Percentiles rank a stretch among this genome's conserved stretches.
phyloP scores from a whole-genome alignment of 768 basidiomycete species.

The Daedaleopsis nitida region DNA sequence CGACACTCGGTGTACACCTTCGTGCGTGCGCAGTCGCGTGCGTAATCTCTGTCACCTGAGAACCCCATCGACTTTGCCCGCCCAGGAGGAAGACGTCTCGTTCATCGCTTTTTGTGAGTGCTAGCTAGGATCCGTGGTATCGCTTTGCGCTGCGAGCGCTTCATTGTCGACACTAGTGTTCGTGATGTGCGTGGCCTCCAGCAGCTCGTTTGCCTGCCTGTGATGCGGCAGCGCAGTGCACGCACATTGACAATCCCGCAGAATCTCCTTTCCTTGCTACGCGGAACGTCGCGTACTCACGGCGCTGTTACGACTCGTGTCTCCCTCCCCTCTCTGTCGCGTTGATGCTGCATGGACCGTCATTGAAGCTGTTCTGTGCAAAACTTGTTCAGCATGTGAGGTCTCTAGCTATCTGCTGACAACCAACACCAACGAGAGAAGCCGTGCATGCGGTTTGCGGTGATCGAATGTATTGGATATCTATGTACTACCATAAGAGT shows the following conservation, averaged over 20 bases:
- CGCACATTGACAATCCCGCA: too few species aligned
- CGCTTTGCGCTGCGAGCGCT: background rate
- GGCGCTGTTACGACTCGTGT: background rate
- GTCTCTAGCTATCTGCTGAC: too few species aligned
- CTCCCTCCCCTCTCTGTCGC: background rate
- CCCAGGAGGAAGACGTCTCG: background rate
- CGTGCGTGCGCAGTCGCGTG: too few species aligned
- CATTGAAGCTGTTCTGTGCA: too few species aligned
- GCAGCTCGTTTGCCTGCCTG: too few species aligned
- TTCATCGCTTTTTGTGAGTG: background rate
- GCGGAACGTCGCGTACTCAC: background rate
- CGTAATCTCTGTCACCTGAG: background rate
- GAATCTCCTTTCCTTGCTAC: background rate
- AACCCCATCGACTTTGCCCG: background rate
- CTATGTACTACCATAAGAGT: conserved; percentile 1
- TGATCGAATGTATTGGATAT: background rate
- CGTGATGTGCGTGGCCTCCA: background rate
- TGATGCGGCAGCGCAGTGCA: too few species aligned
- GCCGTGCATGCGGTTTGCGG: background rate
- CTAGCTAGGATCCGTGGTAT: background rate
- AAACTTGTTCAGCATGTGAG: too few species aligned
- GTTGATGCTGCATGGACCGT: too few species aligned
- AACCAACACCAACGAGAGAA: too few species aligned
- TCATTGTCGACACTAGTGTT: background rate
- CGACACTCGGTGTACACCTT: too few species aligned